phyloP scores from a whole-genome alignment of 192 early-diverging fungal species.

The Backusella psychrophila region DNA sequence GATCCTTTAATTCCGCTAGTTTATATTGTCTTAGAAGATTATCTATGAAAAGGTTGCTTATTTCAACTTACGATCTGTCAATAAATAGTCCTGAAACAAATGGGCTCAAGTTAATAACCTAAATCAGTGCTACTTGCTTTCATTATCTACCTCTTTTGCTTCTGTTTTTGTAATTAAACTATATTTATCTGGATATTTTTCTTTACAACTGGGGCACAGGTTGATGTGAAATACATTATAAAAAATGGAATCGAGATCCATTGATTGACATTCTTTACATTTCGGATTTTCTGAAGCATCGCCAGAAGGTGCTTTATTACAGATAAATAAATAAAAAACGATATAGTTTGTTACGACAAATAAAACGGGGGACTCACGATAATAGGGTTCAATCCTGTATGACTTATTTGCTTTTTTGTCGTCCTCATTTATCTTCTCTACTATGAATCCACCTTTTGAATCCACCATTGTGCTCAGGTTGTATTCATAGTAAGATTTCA shows the following conservation, averaged over 20 bases:
- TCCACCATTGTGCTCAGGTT: slow-evolving; percentile 85
- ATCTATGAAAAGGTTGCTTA: not conserved
- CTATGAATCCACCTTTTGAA: slow-evolving; percentile 84
- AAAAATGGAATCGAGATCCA: slow-evolving; percentile 80
- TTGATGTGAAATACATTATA: slow-evolving; percentile 66
- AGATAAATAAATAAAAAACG: slow-evolving; percentile 20
- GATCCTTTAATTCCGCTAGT: slow-evolving; percentile 79
- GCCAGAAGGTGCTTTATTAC: slow-evolving; percentile 40
- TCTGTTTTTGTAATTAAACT: slow-evolving; percentile 96
- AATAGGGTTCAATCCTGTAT: slow-evolving; percentile 31
- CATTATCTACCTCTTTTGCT: slow-evolving; percentile 60
- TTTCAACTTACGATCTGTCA: slow-evolving; percentile 76
- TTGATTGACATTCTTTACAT: slow-evolving; percentile 81
- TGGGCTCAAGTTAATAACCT: not conserved
- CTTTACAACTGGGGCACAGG: slow-evolving; percentile 79
- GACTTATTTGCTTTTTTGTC: slow-evolving; percentile 38
- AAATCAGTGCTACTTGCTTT: not conserved
- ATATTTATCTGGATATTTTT: slow-evolving; percentile 80
- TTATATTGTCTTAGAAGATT: not conserved
- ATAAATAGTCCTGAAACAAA: slow-evolving; percentile 75
- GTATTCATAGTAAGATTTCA: slow-evolving; percentile 65
- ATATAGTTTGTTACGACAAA: too few relatives aligned
- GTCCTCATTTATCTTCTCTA: slow-evolving; percentile 47
- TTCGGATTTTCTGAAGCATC: slow-evolving; percentile 58
- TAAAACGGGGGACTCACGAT: slow-evolving; percentile 36